Percentiles rank a stretch among this genome's conserved stretches.
These are phyloP conservation scores for Piromyces sp. DNA, from an alignment of 192 early-diverging fungal genomes.

Conservation along the genomic window DNA sequence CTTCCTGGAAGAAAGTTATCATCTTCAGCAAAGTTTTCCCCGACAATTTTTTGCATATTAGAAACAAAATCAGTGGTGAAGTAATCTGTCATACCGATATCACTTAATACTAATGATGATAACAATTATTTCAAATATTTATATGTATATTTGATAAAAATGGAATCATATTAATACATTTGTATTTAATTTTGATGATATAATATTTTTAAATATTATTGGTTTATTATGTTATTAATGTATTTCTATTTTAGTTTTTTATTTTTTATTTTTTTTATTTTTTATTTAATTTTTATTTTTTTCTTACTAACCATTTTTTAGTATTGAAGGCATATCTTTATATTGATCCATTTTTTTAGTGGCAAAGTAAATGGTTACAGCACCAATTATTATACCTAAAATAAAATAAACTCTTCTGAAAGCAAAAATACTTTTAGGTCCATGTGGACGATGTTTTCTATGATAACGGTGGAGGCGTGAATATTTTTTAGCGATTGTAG, in stretches of 20 bases:
- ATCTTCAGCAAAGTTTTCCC: not conserved
- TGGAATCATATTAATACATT: too few species aligned
- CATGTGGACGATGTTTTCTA: not conserved
- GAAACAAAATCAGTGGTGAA: not conserved
- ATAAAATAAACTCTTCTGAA: not conserved
- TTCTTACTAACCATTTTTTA: not conserved
- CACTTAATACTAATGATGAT: too few species aligned
- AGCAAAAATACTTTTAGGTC: not conserved
- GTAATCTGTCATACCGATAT: not conserved
- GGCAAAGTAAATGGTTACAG: not conserved
- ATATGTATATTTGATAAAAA: too few species aligned
- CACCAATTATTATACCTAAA: not conserved
- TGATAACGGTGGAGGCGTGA: not conserved
- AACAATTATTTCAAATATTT: too few species aligned
- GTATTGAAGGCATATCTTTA: not conserved
- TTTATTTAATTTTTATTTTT: not conserved
- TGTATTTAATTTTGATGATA: too few species aligned
- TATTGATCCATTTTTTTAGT: not conserved
- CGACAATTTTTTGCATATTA: not conserved
- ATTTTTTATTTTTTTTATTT: not conserved
- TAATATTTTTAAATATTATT: too few species aligned
- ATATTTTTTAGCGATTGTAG: not conserved
- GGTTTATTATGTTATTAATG: too few species aligned
- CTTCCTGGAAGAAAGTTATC: conserved; percentile 1
- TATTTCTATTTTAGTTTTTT: too few species aligned